Evolutionary conservation across 306 rosid species (phyloP), one percentile per base, ranked within the genome.

Genomic region (Prunus mira): DNA sequence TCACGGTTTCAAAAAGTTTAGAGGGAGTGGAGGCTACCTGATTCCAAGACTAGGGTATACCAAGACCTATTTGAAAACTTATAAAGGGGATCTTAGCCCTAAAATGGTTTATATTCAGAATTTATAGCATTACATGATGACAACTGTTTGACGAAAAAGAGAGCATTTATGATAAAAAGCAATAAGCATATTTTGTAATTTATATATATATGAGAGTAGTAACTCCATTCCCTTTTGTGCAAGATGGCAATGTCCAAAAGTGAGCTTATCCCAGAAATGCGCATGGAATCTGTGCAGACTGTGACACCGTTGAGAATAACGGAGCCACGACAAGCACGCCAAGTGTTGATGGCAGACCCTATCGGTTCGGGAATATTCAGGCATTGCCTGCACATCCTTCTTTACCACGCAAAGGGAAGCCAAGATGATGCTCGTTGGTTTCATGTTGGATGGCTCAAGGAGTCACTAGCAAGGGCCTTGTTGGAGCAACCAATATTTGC

Each of bases 361-460:
- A 10, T 2, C 12, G 15, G 65, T 4, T 1, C 67, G 18, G 84
- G 55, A 2, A 71, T 45, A 6, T 73, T 79, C 61, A 56, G 64
- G 0, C 86, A 86, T 50, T 80, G 93, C 65, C 80, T 84, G 46
- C 84, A 88, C 22, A 56, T 84, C 14, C 80, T 87, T 30, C 30
- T 88, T 14, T 91, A 79, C 85, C 82, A 82, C 69, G 73, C 71
- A 45, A 83, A 61, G 13, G 2, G 24, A 25, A 60, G 28, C 1
- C 60, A 72, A 3, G 84, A 79, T 0, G 84, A 75, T 2, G 43
- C 68, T 3, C 82, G 84, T 50, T 83, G 89, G 87, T 20, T 63
- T 41, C 73, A 88, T 28, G 89, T 86, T 7, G 89, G 96, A 13
- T 85, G 90, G 91, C 73, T 62, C n/a, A 82, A 57, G 79, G 91